phyloP scores from a whole-genome alignment of 495 filamentous ascomycete species.

The Trichoderma virens region DNA sequence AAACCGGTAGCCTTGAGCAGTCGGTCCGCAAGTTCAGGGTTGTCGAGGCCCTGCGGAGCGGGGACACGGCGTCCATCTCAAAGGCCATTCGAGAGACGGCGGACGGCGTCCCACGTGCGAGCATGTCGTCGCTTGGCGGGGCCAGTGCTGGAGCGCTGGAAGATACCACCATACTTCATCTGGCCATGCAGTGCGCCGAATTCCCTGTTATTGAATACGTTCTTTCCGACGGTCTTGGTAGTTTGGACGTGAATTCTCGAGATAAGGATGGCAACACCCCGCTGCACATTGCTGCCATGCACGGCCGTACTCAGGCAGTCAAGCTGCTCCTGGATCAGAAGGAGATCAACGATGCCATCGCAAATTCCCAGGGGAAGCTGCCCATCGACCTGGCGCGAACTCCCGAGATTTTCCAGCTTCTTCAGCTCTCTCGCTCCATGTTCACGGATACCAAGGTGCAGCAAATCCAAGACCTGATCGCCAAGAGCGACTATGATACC shows the following conservation, averaged over 20 bases:
- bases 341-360: constrained; percentile 78
- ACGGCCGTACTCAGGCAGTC: constrained; percentile 73
- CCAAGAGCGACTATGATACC: constrained; percentile 61
- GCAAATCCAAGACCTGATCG: constrained; percentile 71
- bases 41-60: constrained; percentile 83
- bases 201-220: constrained; percentile 94
- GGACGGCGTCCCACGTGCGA: constrained; percentile 40
- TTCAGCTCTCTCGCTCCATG: constrained; percentile 83
- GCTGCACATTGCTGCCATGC: constrained; percentile 76
- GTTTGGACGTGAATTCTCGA: constrained; percentile 77
- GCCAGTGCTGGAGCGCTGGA: constrained; percentile 46
- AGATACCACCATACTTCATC: constrained; percentile 80
- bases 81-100: constrained; percentile 71
- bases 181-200: constrained; percentile 96
- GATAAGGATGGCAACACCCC: constrained; percentile 93
- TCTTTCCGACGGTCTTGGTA: constrained; percentile 57
- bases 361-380: constrained; percentile 82
- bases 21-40: constrained; percentile 90
- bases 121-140: constrained; percentile 44
- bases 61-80: constrained; percentile 83
- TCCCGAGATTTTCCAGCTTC: constrained; percentile 89
- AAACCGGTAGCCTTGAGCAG: constrained; percentile 69
- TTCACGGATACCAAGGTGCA: constrained; percentile 81
- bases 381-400: constrained; percentile 83
- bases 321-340: constrained; percentile 69